Conservation (phyloP, 2,329 filamentous ascomycete species). For the Sporothrix humicola region DNA sequence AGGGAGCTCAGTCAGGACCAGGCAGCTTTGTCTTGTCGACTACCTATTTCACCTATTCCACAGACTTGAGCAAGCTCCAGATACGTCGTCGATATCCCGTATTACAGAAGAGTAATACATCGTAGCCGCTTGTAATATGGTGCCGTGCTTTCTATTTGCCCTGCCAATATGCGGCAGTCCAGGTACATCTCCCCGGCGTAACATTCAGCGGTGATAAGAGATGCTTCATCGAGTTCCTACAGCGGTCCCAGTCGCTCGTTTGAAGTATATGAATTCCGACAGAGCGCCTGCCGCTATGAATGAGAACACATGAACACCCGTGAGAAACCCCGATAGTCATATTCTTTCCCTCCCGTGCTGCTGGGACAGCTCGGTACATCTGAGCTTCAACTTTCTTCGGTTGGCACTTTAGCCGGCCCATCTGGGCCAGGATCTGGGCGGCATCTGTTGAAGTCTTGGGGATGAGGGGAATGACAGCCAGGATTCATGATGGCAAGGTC, state of each 20-base stretch:
- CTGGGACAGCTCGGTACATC: not conserved
- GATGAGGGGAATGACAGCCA: not conserved
- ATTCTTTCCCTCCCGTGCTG: not conserved
- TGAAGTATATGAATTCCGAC: not conserved
- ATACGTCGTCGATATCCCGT: too few relatives aligned
- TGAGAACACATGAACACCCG: too few relatives aligned
- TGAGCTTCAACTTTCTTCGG: not conserved
- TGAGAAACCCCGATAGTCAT: not conserved
- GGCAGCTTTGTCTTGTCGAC: too few relatives aligned
- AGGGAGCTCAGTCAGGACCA: too few relatives aligned
- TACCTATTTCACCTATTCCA: too few relatives aligned
- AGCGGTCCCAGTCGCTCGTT: not conserved
- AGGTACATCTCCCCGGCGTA: not conserved
- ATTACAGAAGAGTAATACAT: too few relatives aligned
- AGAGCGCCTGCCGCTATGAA: too few relatives aligned
- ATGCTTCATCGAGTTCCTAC: not conserved
- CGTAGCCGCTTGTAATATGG: slow-evolving; percentile 5
- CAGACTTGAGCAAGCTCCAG: not conserved
- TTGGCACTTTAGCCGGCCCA: not conserved
- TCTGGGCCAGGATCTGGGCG: not conserved
- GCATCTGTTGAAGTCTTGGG: not conserved
- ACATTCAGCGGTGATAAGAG: not conserved
- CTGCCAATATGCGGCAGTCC: not conserved
- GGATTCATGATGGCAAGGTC: too few relatives aligned
- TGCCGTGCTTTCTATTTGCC: not conserved